Percentiles rank a stretch among this genome's conserved stretches.
These are phyloP conservation scores for Ziziphus jujuba DNA, from an alignment of 306 rosid genomes.

Conservation along the genomic window DNA sequence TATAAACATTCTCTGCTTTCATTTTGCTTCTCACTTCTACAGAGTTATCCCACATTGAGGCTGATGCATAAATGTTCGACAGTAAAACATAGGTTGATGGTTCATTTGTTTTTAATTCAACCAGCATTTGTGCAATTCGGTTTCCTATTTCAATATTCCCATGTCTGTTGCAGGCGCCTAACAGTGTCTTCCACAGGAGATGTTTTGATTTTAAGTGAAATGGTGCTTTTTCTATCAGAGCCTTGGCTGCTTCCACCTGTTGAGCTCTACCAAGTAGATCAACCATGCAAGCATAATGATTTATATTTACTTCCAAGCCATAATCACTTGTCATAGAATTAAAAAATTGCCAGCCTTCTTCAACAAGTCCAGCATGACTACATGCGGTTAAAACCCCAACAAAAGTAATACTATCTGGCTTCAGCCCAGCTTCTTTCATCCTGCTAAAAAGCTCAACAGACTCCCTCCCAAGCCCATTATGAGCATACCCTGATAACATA, in stretches of 20 bases:
- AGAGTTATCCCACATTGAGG: constrained; percentile 43
- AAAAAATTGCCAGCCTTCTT: constrained; percentile 40
- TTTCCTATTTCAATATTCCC: constrained; percentile 37
- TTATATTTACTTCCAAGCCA: constrained; percentile 29
- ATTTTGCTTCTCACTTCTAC: constrained; percentile 39
- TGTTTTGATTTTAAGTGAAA: constrained; percentile 33
- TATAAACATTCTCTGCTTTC: constrained; percentile 32
- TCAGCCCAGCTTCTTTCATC: constrained; percentile 37
- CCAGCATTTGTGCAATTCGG: constrained; percentile 41
- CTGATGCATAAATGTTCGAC: constrained; percentile 48
- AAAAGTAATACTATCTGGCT: constrained; percentile 46
- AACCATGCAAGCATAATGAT: constrained; percentile 50
- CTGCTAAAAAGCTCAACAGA: constrained; percentile 37
- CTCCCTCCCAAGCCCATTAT: constrained; percentile 45
- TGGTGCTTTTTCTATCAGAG: constrained; percentile 36
- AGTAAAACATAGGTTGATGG: constrained; percentile 42
- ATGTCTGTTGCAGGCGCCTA: constrained; percentile 45
- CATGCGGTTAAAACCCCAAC: constrained; percentile 50
- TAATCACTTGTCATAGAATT: constrained; percentile 38
- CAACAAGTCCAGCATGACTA: constrained; percentile 46
- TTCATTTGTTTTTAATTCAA: constrained; percentile 33
- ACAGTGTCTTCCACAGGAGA: constrained; percentile 47
- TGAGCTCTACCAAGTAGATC: constrained; percentile 46
- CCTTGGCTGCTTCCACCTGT: constrained; percentile 42
- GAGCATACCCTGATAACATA: constrained; percentile 50